Evolutionary conservation across 2,329 filamentous ascomycete genomes (phyloP), one percentile per base, ranked within the genome.

Genomic region (Orbilia blumenaviensis): DNA sequence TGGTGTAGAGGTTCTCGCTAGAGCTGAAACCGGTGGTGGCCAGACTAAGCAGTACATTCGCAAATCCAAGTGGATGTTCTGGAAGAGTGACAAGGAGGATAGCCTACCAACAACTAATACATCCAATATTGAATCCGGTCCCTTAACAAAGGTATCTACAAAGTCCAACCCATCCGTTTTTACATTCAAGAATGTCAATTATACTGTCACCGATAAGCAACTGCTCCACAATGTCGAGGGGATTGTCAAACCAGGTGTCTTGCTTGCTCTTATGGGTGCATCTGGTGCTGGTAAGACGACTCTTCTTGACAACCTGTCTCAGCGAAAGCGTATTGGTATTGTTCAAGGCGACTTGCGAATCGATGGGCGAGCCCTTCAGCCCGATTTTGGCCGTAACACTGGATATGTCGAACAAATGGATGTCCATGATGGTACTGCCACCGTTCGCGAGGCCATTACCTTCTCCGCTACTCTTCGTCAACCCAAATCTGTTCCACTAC

Each of bases 211-310:
- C 0, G 90, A 90, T 76, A 86, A 87, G 38, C 87, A 88, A 81
- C 84, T 92, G 0, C 84, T 92, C 54, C 90, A 92, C 80, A 86
- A 89, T 3, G 88, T 95, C 73, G 90, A 86, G 69, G 92, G 92
- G 0, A 94, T 92, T 79, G 92, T 89, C 0, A 93, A 93, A 80
- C 92, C 92, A 0, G 92, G 92, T 16, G 83, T 91, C 16, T 89
- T 96, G 87, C 89, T 92, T 46, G 92, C 92, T 0, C 84, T 96
- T 0, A 92, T 95, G 86, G 93, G 93, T 64, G 91, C 91, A 1
- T 92, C 89, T 2, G 92, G 91, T 46, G 92, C 93, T 7, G 93
- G 92, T 10, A 96, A 96, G 83, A 94, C 92, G 0, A 95, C 92
- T 0, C 84, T 96, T 0, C 85, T 96, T 16, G 93, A 95, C 82